Evolutionary conservation across 2,329 filamentous ascomycete genomes (phyloP).

Genomic region (Alternaria hordeiaustralica): DNA sequence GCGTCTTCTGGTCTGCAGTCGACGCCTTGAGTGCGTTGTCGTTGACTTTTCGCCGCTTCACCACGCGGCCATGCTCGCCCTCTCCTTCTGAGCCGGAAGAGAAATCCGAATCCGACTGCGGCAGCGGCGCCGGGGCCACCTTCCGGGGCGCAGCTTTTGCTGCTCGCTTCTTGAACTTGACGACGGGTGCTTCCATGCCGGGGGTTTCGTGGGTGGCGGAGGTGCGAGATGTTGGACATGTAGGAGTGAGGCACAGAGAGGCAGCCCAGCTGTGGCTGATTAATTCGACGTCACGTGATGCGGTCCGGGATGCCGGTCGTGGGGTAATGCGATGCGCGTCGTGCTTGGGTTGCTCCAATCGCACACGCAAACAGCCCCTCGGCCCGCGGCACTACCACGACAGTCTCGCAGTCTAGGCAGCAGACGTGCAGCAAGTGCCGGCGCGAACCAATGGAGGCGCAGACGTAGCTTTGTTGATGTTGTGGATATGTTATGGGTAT

Average conservation of each 20-base stretch:
- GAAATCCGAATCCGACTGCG: conserved; percentile 60
- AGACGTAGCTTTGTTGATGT: conserved; percentile 23
- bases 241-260: conserved; percentile 20
- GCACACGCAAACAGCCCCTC: conserved; percentile 22
- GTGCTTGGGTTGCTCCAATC: conserved; percentile 20
- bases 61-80: conserved; percentile 65
- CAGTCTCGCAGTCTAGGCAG: conserved; percentile 17
- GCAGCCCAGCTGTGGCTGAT: conserved; percentile 35
- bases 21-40: conserved; percentile 70
- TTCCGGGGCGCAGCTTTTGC: conserved; percentile 82
- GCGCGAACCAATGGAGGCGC: conserved; percentile 14
- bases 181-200: conserved; percentile 58
- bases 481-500: conserved; percentile 7
- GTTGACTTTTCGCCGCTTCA: conserved; percentile 80
- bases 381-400: conserved; percentile 20
- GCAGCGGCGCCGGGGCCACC: conserved; percentile 80
- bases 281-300: conserved; percentile 21
- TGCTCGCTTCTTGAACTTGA: conserved; percentile 85
- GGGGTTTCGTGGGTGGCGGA: conserved; percentile 16
- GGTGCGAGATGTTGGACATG: conserved; percentile 3
- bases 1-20: conserved; percentile 59
- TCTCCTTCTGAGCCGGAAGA: conserved; percentile 79
- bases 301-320: conserved; percentile 10
- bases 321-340: conserved; percentile 11
- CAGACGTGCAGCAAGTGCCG: conserved; percentile 15